phyloP scores from a whole-genome alignment of 768 basidiomycete species.

The Symmetrospora coprosmae region DNA sequence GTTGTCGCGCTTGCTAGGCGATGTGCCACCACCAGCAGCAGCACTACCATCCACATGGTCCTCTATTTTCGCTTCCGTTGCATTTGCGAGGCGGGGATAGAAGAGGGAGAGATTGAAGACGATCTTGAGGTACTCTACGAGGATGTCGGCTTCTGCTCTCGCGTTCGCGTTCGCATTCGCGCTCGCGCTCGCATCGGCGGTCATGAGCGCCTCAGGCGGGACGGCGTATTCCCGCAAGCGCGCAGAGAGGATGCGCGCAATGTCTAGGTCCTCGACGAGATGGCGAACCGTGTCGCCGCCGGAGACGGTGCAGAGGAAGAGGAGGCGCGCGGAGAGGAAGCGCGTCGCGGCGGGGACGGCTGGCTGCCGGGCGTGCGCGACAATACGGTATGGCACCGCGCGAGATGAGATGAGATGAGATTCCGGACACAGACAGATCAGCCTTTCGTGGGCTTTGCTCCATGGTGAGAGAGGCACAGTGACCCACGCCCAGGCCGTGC shows the following conservation, averaged over 20 bases:
- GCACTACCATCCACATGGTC: no score
- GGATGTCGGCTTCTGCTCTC: constrained; percentile 11
- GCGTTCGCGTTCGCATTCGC: background rate
- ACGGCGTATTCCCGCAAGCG: background rate
- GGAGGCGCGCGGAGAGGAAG: constrained; percentile 28
- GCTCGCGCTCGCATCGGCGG: constrained; percentile 2
- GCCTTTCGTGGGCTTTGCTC: no score
- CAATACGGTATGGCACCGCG: no score
- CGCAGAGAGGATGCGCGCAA: constrained; percentile 12
- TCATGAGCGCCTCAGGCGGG: background rate
- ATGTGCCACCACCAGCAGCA: no score
- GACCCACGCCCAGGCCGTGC: background rate
- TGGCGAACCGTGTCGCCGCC: constrained; percentile 20
- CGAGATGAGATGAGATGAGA: no score
- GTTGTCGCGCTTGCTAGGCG: no score
- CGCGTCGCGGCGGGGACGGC: constrained; percentile 5
- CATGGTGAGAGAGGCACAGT: no score
- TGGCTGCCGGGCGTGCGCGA: background rate
- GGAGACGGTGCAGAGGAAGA: constrained; percentile 27
- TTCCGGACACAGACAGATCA: no score
- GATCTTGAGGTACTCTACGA: constrained; percentile 32
- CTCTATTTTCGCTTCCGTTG: background rate
- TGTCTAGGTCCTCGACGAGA: constrained; percentile 14
- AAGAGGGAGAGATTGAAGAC: constrained; percentile 32
- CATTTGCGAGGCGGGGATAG: constrained; percentile 20